Base-by-base conservation (phyloP, 73 alveolate species). In the Tetrahymena borealis region DNA sequence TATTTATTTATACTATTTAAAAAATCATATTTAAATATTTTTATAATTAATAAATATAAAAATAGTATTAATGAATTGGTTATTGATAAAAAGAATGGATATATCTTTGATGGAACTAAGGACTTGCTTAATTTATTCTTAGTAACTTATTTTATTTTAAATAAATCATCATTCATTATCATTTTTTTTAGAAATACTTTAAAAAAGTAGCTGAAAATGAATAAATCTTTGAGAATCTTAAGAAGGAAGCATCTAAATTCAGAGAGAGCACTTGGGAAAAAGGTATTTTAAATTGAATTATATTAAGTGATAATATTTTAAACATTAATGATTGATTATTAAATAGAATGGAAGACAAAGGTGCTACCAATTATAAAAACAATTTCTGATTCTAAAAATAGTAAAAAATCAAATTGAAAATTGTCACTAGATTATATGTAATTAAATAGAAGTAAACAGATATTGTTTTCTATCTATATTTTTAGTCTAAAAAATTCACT, bases 31-130 rank as follows among this genome's bases (percentile, higher is more conserved):
- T 15, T 15, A 40, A 4, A 12, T 15, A 40, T 15, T 5, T 8
- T 7, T 15, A 40, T 3, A n/a, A 13, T n/a, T 11, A n/a, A 2
- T 11, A 3, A n/a, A 43, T 1, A 43, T 16, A 3, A 43, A 60
- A 60, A 20, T 24, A 60, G 85, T 20, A 91, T 93, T 28, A 35
- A 39, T 41, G 96, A 93, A 28, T 40, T 93, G 0, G 94, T 92
- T n/a, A 24, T 18, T 6, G 28, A 35, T 85, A 90, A 40, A n/a
- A 36, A 18, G 16, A 79, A 92, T 36, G 95, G 95, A 11, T 78
- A 90, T 28, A 38, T 78, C 10, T 92, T 79, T 92, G 78, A 38
- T 18, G 36, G 28, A 24, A 32, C 78, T 15, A 13, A 43, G 31
- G 94, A 90, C 2, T 60, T 92, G 33, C 15, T 94, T 28, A 32